phyloP scores from a whole-genome alignment of 2,329 filamentous ascomycete genomes.

The Phaeomoniella chlamydospora region DNA sequence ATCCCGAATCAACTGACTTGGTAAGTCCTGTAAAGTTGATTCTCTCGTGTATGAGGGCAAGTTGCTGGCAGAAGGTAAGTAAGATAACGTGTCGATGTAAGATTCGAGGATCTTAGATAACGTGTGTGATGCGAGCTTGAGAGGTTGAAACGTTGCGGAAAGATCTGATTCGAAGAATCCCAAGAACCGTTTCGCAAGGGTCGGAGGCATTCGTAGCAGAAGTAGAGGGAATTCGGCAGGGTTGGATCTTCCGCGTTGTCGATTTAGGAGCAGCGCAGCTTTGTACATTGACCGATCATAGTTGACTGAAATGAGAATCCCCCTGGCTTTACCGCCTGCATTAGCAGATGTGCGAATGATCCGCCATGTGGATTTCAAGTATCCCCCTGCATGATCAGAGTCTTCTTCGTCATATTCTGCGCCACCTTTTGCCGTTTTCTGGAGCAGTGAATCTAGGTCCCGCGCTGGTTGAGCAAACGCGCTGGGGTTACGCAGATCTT shows the following conservation, averaged over 20 bases:
- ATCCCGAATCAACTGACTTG: background rate
- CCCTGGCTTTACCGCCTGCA: background rate
- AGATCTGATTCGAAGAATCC: background rate
- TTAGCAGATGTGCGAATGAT: background rate
- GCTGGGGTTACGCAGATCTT: background rate
- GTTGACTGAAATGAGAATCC: background rate
- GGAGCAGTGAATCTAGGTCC: background rate
- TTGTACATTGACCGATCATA: slow-evolving; percentile 1
- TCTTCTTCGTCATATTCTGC: slow-evolving; percentile 1
- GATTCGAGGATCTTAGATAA: background rate
- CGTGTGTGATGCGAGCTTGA: background rate
- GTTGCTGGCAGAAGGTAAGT: background rate
- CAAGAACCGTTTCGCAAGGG: background rate
- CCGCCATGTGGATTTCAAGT: background rate
- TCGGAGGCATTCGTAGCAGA: background rate
- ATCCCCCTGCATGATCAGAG: background rate
- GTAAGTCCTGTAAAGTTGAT: background rate
- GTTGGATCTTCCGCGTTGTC: background rate
- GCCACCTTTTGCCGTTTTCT: background rate
- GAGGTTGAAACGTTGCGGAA: background rate
- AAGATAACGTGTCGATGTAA: background rate
- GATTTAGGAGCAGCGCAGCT: background rate
- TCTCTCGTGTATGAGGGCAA: background rate
- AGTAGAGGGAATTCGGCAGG: background rate
- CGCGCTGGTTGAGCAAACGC: background rate